phyloP scores from a whole-genome alignment of 2,329 filamentous ascomycete species.

The Fusarium nanum region DNA sequence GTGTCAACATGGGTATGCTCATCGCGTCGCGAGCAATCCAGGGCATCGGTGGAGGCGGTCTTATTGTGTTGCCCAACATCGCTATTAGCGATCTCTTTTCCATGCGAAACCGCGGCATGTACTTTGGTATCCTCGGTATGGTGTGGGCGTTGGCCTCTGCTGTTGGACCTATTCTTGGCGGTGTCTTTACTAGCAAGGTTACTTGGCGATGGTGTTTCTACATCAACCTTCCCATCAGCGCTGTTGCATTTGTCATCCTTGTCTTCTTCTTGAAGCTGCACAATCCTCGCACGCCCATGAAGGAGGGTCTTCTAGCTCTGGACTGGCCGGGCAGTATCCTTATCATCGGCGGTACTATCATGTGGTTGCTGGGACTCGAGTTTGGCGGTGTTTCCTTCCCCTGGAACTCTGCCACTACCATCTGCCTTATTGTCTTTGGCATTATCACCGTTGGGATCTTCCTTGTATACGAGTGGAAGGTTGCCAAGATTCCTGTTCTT shows the following conservation, averaged over 20 bases:
- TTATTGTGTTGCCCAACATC: slow-evolving; percentile 70
- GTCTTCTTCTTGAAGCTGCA: slow-evolving; percentile 75
- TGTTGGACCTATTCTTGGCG: slow-evolving; percentile 75
- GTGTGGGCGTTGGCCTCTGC: slow-evolving; percentile 74
- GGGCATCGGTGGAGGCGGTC: slow-evolving; percentile 67
- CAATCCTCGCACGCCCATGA: slow-evolving; percentile 72
- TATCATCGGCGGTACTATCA: slow-evolving; percentile 82
- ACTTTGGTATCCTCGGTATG: slow-evolving; percentile 64
- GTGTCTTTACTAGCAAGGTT: slow-evolving; percentile 71
- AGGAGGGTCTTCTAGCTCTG: slow-evolving; percentile 71
- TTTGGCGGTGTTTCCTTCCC: slow-evolving; percentile 82
- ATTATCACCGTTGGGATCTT: slow-evolving; percentile 72
- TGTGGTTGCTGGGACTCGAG: slow-evolving; percentile 88
- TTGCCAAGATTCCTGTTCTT: slow-evolving; percentile 82
- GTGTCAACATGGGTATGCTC: slow-evolving; percentile 62
- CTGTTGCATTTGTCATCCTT: slow-evolving; percentile 60
- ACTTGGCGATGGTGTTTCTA: slow-evolving; percentile 79
- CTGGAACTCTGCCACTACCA: slow-evolving; percentile 79
- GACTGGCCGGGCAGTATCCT: slow-evolving; percentile 67
- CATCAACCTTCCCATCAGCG: slow-evolving; percentile 68
- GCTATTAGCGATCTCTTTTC: slow-evolving; percentile 67
- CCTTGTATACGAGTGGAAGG: slow-evolving; percentile 75
- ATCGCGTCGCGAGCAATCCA: slow-evolving; percentile 68
- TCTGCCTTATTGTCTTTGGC: slow-evolving; percentile 83
- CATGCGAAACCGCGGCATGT: slow-evolving; percentile 62